Evolutionary conservation across 495 filamentous ascomycete species (phyloP), one percentile per base, ranked within the genome.

Genomic region (Usnea hakonensis): DNA sequence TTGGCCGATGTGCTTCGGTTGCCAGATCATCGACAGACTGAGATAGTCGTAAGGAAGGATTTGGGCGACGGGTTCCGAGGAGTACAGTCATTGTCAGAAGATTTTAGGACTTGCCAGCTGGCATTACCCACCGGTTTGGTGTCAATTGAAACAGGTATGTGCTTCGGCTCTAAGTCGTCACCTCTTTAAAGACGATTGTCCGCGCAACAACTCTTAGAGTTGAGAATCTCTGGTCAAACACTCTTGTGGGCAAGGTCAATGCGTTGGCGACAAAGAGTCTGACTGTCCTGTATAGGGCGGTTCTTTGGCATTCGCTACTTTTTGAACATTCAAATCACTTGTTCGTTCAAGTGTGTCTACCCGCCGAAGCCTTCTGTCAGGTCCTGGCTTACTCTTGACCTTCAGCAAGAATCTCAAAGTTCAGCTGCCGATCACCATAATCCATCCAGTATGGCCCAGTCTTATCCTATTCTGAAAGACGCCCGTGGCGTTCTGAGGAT

Each of bases 241-340:
- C 56, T 14, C 11, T 21, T 11, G 7, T 46, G 1, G 38, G 26
- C 23, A 50, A 48, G 9, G 16, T 11, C 7, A 19, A 41, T n/a
- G 30, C 8, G 5, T 26, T 33, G 6, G 33, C 38, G 13, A 14
- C 35, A 6, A 5, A 40, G 10, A 4, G 28, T 4, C 36, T 61
- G n/a, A 61, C 17, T 10, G n/a, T n/a, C 14, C 28, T 13, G 33
- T 14, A 17, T 59, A 67, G 63, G 64, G 33, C 58, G 67, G 26
- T 80, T 74, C 65, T 80, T 81, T 64, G 79, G 80, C 65, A 76
- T 84, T 35, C 76, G 81, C 57, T 82, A 75, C 68, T 81, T 81
- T 60, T 68, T 84, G 36, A 81, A 78, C 62, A 64, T 83, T 38
- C 68, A 74, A 53, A 72, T 79, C 33, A 68, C 74, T 26, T 71